Percentiles rank a stretch among this genome's conserved stretches.
These are phyloP conservation scores for Pyrus betulifolia DNA, from an alignment of 306 rosid genomes.

Conservation along the genomic window DNA sequence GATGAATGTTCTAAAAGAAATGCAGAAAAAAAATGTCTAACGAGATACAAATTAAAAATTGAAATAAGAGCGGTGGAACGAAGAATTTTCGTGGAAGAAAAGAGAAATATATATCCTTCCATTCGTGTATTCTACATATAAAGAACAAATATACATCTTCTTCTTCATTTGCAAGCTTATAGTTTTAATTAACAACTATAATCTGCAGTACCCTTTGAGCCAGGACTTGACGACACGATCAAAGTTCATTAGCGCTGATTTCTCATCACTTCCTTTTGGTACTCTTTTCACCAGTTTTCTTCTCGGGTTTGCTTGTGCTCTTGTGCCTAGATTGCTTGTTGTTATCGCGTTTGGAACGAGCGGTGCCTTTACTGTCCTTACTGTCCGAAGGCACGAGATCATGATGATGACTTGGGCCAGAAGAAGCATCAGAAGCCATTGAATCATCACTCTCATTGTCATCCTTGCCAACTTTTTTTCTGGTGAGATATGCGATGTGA, in stretches of 20 bases:
- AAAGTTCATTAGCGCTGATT: not conserved
- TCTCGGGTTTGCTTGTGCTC: slow-evolving; percentile 46
- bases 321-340: slow-evolving; percentile 43
- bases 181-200: slow-evolving; percentile 3
- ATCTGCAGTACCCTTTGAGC: slow-evolving; percentile 1
- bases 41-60: not conserved
- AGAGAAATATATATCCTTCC: slow-evolving; percentile 4
- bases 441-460: slow-evolving; percentile 69
- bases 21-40: not conserved
- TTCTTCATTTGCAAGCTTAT: slow-evolving; percentile 3
- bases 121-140: not conserved
- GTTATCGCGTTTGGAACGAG: slow-evolving; percentile 36
- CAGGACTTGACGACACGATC: slow-evolving; percentile 13
- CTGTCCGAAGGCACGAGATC: not conserved
- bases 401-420: slow-evolving; percentile 44
- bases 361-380: slow-evolving; percentile 15
- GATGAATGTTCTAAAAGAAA: not conserved
- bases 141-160: not conserved
- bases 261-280: slow-evolving; percentile 35
- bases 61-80: not conserved
- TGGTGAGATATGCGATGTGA: not conserved
- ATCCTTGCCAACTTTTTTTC: slow-evolving; percentile 18
- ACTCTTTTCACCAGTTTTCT: slow-evolving; percentile 47
- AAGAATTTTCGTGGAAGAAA: not conserved
- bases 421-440: slow-evolving; percentile 82